Conservation (phyloP, 2,329 filamentous ascomycete species). For the Verticillium klebahnii region DNA sequence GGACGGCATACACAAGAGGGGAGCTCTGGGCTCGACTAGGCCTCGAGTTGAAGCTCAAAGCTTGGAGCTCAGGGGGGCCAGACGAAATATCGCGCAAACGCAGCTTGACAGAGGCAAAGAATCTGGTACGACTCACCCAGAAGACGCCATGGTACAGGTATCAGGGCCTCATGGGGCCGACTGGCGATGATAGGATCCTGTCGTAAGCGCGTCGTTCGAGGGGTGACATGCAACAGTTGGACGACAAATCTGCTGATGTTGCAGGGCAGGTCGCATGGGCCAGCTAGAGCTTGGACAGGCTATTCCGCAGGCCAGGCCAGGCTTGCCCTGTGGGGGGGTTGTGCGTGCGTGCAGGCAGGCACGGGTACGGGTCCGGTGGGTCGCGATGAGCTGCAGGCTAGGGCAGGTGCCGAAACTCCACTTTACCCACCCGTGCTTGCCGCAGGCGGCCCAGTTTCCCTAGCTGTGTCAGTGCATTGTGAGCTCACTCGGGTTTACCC, state of each 20-base stretch:
- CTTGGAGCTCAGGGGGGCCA: not conserved
- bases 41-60: not conserved
- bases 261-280: not conserved
- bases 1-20: not conserved
- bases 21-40: not conserved
- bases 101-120: not conserved
- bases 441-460: not conserved
- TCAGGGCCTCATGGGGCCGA: not conserved
- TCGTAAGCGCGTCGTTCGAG: not conserved
- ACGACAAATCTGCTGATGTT: not conserved
- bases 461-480: not conserved
- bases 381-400: not conserved
- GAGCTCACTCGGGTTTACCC: not conserved
- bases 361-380: not conserved
- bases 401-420: not conserved
- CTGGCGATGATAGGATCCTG: not conserved
- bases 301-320: not conserved
- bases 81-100: not conserved
- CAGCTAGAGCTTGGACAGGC: not conserved
- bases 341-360: not conserved
- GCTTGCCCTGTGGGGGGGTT: not conserved
- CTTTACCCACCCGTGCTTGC: not conserved
- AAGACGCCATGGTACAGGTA: conserved; percentile 2
- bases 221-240: not conserved
- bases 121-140: not conserved